Base-by-base conservation (phyloP, 208 protist species). In the Entamoeba nuttalli region DNA sequence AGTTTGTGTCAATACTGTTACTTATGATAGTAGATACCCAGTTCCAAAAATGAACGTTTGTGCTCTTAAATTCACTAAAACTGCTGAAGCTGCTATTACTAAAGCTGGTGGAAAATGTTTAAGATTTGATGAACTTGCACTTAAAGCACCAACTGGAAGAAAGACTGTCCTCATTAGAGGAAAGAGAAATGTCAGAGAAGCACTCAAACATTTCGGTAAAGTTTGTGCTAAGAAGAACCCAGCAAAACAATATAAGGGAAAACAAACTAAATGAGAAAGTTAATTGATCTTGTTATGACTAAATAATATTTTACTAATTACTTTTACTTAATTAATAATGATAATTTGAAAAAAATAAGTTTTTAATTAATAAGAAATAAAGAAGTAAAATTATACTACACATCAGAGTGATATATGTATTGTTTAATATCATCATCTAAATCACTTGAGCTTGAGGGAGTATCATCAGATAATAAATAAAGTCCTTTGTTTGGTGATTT, bases 91-190 rank as follows among this genome's bases (percentile, higher is more conserved):
- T 93, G 98, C 98, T 97, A 99, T 99, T 97, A 96, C 98, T 69
- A 98, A 98, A 62, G 98, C 98, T 55, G 99, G 99, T 95, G 99
- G 99, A 96, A 98, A 99, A 97, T 98, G 97, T 97, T 97, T 99
- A 55, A 99, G 99, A 95, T 99, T 99, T 95, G 99, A 99, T 97
- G 98, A 99, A 97, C 98, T 99, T 57, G 98, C 98, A 52, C 98
- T 99, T 96, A 96, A 98, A 48, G 97, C 98, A 52, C 99, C 99
- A 94, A 99, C 97, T 55, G 99, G 99, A 21, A 98, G 98, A 96
- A 99, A 99, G 97, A 98, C 98, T 95, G 96, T 99, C 94, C 98
- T 99, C 94, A 98, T 99, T 95, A 98, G 98, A 95, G 99, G 99
- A 95, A 98, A 97, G 96, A 98, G 97, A 96, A 98, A 97, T 84